phyloP scores from a whole-genome alignment of 2,329 filamentous ascomycete genomes.

The Blastomyces gilchristii region DNA sequence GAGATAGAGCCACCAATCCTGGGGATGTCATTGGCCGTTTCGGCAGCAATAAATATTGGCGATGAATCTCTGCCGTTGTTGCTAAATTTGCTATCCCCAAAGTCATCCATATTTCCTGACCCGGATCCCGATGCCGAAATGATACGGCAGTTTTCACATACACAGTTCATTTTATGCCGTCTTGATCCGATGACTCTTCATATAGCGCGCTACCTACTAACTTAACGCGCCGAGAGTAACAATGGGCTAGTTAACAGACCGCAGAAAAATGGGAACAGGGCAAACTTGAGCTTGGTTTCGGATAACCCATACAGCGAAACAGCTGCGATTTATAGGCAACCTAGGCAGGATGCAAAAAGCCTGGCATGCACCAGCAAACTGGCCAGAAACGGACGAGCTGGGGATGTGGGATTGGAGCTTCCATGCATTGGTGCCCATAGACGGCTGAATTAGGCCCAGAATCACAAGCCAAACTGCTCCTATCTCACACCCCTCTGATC shows the following conservation, averaged over 20 bases:
- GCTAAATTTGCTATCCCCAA: neutral
- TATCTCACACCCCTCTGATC: neutral
- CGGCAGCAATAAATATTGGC: neutral
- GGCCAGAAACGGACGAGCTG: neutral
- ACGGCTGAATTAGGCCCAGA: neutral
- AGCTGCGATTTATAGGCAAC: neutral
- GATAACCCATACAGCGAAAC: neutral
- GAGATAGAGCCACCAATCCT: neutral
- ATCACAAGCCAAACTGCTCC: neutral
- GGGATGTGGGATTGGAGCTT: neutral
- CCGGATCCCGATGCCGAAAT: neutral
- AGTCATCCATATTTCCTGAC: neutral
- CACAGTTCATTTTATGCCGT: neutral
- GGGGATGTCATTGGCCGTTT: neutral
- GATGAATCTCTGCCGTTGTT: neutral
- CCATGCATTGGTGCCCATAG: conserved; percentile 5
- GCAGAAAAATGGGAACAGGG: too few species aligned
- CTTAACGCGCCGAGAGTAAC: neutral
- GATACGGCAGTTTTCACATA: neutral
- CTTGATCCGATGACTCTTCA: neutral
- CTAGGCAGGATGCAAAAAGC: neutral
- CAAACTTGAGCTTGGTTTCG: neutral
- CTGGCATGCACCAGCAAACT: neutral
- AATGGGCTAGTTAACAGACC: neutral
- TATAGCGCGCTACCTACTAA: too few species aligned